Evolutionary conservation across 257 asterid genomes (phyloP).

Genomic region (Scutellaria barbata): DNA sequence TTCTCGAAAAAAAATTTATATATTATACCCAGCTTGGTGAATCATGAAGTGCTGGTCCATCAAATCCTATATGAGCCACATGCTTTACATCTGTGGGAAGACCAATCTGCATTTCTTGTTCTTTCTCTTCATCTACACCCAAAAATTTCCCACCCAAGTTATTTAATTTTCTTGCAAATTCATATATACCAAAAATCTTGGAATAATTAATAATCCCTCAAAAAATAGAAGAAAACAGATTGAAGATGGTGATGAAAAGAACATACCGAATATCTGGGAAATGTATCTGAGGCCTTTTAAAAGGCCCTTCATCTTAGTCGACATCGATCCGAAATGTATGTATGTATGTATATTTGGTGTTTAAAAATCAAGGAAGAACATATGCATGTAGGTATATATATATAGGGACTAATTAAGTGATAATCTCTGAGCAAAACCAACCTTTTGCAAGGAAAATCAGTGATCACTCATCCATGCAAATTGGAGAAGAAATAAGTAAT

Average conservation of each 20-base stretch:
- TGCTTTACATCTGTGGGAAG: conserved; percentile 93
- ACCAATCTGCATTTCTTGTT: conserved; percentile 75
- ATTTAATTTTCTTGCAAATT: neutral
- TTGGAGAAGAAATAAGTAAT: neutral
- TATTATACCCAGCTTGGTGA: conserved; percentile 72
- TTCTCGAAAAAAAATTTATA: neutral
- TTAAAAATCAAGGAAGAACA: neutral
- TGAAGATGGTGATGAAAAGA: no score
- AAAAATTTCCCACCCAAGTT: neutral
- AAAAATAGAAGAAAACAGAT: neutral
- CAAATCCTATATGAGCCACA: conserved; percentile 92
- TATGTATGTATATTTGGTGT: neutral
- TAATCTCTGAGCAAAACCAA: no score
- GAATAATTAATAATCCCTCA: neutral
- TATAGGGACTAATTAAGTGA: no score
- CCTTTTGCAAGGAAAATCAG: conserved; percentile 10
- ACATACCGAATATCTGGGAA: conserved; percentile 83
- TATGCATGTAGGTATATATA: conserved; percentile 1
- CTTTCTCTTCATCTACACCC: conserved; percentile 70
- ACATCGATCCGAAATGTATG: conserved; percentile 38
- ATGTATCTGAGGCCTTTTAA: conserved; percentile 82
- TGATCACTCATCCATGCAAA: neutral
- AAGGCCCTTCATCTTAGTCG: conserved; percentile 79
- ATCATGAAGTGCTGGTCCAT: conserved; percentile 68
- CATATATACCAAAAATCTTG: neutral